Base-by-base conservation (phyloP, 805 yeast species). In the Candida odintsovae region DNA sequence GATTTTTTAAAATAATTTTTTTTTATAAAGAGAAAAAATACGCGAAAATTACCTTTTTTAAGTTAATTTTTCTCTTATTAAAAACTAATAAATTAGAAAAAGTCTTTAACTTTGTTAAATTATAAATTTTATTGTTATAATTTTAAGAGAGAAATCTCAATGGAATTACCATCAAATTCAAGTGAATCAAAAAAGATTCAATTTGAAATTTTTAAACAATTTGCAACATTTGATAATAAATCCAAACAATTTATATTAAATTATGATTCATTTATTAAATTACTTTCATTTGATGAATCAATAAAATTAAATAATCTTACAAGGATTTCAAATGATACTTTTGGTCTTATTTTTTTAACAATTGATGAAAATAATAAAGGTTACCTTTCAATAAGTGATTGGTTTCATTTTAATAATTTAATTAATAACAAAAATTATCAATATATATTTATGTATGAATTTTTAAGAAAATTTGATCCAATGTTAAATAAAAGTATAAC, bases 321-420 rank as follows among this genome's bases (percentile, higher is more conserved):
- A 52, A 73, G 72, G 53, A 72, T 82, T 44, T 74, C 81, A 15
- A 68, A 77, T 12, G 73, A 80, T 52, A 75, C 85, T 4, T 80
- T 79, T 63, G 86, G 85, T 6, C 73, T 90, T 50, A 79, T 92
- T 42, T 92, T 86, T 61, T 71, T 85, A 47, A 80, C 89, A 23
- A 88, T 96, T 15, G 98, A 92, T 67, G 78, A 78, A 48, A 72
- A 75, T 36, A 71, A 74, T 46, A 78, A 79, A 53, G 97, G 97
- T 8, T 81, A 73, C 49, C 72, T 88, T 42, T 73, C 78, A 23
- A 70, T 81, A 42, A 63, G 70, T 22, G 97, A 92, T 61, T 92
- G 95, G 85, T 67, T 78, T 43, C 74, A 75, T 38, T 86, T 92
- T 61, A 81, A 86, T 56, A 72, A 75, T 50, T 54, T 76, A 39